Conservation (phyloP, 495 filamentous ascomycete genomes). For the Penicillium turbatum region DNA sequence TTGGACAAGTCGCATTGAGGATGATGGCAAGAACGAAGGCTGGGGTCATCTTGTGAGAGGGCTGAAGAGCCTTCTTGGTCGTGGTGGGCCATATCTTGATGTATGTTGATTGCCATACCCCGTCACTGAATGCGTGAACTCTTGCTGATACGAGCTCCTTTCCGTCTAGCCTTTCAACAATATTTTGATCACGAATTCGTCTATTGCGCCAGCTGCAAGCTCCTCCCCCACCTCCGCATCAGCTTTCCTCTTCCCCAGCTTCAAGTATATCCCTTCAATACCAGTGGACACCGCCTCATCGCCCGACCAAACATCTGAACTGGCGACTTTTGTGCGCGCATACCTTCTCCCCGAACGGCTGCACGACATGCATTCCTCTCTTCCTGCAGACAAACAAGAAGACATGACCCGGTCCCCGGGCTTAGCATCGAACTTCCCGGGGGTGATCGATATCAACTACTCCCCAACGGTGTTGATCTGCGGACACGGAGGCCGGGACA, state of each 20-base stretch:
- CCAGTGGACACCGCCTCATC: constrained; percentile 28
- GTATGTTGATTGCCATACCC: constrained; percentile 43
- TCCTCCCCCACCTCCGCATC: constrained; percentile 47
- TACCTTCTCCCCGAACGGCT: constrained; percentile 53
- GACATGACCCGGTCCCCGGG: constrained; percentile 29
- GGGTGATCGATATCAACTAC: constrained; percentile 54
- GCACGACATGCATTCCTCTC: constrained; percentile 53
- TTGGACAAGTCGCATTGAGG: constrained; percentile 68
- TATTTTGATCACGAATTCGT: constrained; percentile 67
- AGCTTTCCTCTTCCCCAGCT: constrained; percentile 69
- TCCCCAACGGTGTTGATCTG: constrained; percentile 74
- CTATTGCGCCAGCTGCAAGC: constrained; percentile 50
- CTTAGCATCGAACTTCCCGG: constrained; percentile 34
- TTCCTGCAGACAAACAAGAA: constrained; percentile 30
- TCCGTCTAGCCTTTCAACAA: constrained; percentile 69
- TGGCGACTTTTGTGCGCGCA: constrained; percentile 38
- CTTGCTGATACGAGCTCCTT: neutral
- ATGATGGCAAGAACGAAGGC: constrained; percentile 48
- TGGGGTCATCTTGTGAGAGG: constrained; percentile 63
- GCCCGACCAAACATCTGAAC: constrained; percentile 9
- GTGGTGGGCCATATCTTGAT: constrained; percentile 64
- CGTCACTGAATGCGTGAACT: neutral
- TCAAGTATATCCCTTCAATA: constrained; percentile 73
- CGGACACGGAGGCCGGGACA: constrained; percentile 74
- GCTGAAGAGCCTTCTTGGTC: constrained; percentile 62